Base-by-base conservation (phyloP, 192 early-diverging fungal species). In the Entomortierella beljakovae region DNA sequence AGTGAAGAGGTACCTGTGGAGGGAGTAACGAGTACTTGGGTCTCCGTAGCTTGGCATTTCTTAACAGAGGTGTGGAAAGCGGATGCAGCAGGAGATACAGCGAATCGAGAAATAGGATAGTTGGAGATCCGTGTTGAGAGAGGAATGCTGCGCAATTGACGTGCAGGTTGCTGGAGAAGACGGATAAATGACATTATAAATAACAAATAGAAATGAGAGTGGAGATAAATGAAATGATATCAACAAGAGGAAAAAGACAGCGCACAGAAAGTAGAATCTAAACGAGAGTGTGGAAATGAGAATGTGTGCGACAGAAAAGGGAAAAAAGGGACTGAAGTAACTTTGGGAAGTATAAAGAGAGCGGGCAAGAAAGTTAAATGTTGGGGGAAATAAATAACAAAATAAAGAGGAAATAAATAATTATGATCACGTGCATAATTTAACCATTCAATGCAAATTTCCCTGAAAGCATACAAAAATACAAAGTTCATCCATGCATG, bases 51-150 rank as follows among this genome's bases (percentile, higher is more conserved):
- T 32, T 77, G 74, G 22, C 57, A 23, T 33, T 49, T 54, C 57
- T 65, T 70, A 6, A 68, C 53, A 5, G 61, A 18, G 3, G 75
- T 68, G 53, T 79, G 75, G 57, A 79, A 55, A 31, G 75, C 75
- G 1, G 75, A 57, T 9, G 54, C 35, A 34, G 73, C 53, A 35
- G 73, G 64, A 1, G 73, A 68, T 58, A 77, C 35, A 9, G 62
- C 15, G 34, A 62, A 62, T n/a, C 73, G 73, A 23, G 65, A 26
- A 11, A 50, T 23, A 11, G 40, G 25, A 1, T 50, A 37, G 55
- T 42, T 58, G 34, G 51, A 25, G 42, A 62, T 29, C 51, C 38
- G 23, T 6, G 74, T 31, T 4, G 46, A 38, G 3, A 55, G 57
- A 35, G 53, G 65, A 32, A 59, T 25, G 48, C 40, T 79, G 75